Evolutionary conservation across 495 filamentous ascomycete species (phyloP).

Genomic region (Penicillium salamii): DNA sequence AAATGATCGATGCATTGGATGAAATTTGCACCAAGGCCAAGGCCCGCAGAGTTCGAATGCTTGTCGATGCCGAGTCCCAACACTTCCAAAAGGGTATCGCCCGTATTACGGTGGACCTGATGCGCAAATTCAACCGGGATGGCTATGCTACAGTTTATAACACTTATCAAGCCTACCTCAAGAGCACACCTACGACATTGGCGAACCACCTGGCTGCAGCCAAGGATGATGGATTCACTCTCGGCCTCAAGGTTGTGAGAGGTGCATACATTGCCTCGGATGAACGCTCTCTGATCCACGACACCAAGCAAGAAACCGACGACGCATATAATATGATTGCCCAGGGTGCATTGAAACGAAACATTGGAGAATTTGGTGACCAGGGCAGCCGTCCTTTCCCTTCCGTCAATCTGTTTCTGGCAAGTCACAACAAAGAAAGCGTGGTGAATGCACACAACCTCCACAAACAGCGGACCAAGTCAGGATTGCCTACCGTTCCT

Average conservation of each 20-base stretch:
- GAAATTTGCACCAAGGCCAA: constrained; percentile 36
- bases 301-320: constrained; percentile 75
- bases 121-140: constrained; percentile 69
- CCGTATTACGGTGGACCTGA: constrained; percentile 68
- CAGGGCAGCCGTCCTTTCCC: constrained; percentile 21
- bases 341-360: constrained; percentile 36
- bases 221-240: constrained; percentile 59
- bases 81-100: constrained; percentile 74
- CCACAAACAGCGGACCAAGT: constrained; percentile 27
- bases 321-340: constrained; percentile 54
- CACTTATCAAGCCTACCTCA: constrained; percentile 83
- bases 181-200: constrained; percentile 59
- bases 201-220: constrained; percentile 61
- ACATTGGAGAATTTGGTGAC: constrained; percentile 48
- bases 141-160: constrained; percentile 60
- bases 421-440: constrained; percentile 39
- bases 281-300: constrained; percentile 68
- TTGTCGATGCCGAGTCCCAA: constrained; percentile 84
- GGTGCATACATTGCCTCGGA: constrained; percentile 85
- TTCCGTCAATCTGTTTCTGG: constrained; percentile 40
- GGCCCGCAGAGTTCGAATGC: constrained; percentile 60
- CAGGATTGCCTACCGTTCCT: constrained; percentile 31
- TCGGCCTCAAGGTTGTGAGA: constrained; percentile 85
- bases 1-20: constrained; percentile 39
- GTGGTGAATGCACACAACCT: constrained; percentile 32